Base-by-base conservation (phyloP, 208 protist species). In the Kentomonas sorsogonicus region DNA sequence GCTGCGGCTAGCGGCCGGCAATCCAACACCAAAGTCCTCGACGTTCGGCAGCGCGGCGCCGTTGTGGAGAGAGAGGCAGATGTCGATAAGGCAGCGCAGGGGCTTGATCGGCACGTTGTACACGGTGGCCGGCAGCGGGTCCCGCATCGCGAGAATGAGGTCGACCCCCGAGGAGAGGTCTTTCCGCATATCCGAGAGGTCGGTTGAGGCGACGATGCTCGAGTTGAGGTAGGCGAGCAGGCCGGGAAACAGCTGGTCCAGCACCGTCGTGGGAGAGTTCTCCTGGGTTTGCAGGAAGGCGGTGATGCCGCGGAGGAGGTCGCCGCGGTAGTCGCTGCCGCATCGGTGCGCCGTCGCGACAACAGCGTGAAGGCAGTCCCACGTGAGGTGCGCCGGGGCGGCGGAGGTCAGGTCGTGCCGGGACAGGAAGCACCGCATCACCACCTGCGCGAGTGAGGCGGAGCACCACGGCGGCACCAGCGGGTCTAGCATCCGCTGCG, bases 331-430 rank as follows among this genome's bases (percentile, higher is more conserved):
- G 57, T 80, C 69, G 30, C 63, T 53, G 34, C 83, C 78, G 54
- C 85, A 90, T 16, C 72, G 69, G 69, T 92, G 83, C 7, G 82
- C 82, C 10, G 89, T 81, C 23, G 76, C 70, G 16, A 95, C 79
- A 15, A 95, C 86, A 29, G 83, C 83, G 55, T 95, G 89, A 51
- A 95, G 71, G 15, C 74, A 74, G 63, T 95, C 89, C 83, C 85
- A 95, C 29, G 92, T 23, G 20, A 95, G 58, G 57, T 69, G 65
- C 47, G 73, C 61, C 25, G 83, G 74, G 50, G 83, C 72, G 23
- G 69, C 48, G 29, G 61, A 44, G 20, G 66, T 52, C 30, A 76
- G 54, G 9, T 85, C 73, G 2, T 58, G 60, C 7, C 82, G 73
- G 10, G 91, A 75, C 50, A 91, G 59, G 18, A 93, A 68, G 63